Evolutionary conservation across 345 rosid genomes (phyloP).

Genomic region (Diplotaxis tenuifolia): DNA sequence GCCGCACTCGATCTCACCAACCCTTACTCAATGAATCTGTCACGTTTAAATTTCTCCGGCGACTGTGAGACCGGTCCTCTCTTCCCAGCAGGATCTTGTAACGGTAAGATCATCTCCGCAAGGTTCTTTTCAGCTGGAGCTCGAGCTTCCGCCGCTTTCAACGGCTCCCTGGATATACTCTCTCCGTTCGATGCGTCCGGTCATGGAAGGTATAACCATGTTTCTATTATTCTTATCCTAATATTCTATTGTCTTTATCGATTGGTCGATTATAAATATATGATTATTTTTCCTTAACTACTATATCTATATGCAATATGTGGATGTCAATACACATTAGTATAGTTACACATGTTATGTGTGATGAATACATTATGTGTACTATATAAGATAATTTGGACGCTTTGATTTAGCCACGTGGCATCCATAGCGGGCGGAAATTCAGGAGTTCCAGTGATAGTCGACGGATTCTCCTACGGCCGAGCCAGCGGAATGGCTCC

Average conservation of each 20-base stretch:
- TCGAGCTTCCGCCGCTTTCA: conserved; percentile 50
- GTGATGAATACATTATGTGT: not conserved
- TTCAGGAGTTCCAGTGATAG: conserved; percentile 65
- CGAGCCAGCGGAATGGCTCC: conserved; percentile 89
- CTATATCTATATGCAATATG: not conserved
- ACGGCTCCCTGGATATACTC: conserved; percentile 63
- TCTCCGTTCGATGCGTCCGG: conserved; percentile 82
- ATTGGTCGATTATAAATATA: not conserved
- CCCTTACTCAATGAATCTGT: conserved; percentile 42
- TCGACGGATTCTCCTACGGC: conserved; percentile 67
- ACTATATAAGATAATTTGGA: not conserved
- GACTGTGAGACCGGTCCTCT: conserved; percentile 67
- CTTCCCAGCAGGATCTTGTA: conserved; percentile 61
- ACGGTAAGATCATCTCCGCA: conserved; percentile 76
- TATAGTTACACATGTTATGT: not conserved
- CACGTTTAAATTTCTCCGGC: conserved; percentile 57
- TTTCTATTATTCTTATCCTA: not conserved
- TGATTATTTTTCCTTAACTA: not conserved
- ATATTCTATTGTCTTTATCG: not conserved
- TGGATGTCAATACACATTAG: not conserved
- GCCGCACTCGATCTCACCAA: conserved; percentile 35
- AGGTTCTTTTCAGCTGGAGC: conserved; percentile 85
- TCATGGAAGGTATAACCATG: conserved; percentile 65
- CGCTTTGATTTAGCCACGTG: conserved; percentile 60
- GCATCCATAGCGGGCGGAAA: conserved; percentile 87